A percentile compares a stretch with the other conserved stretches of the same genome.
Evolutionary conservation across 2,329 filamentous ascomycete genomes (phyloP).

Genomic region (Cordyceps javanica): DNA sequence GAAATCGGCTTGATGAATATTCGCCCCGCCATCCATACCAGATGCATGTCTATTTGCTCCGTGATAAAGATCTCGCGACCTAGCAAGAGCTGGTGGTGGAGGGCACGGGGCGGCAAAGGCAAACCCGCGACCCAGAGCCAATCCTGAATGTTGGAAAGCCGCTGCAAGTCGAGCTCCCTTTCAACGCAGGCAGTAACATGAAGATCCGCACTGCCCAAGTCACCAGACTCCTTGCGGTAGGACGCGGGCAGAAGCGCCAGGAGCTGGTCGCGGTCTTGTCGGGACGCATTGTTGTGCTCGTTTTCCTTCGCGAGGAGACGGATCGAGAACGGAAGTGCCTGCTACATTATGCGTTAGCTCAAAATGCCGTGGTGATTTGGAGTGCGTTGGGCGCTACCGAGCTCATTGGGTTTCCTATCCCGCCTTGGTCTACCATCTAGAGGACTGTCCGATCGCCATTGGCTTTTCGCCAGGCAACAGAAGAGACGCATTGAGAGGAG

Average conservation of each 20-base stretch:
- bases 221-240: conserved; percentile 13
- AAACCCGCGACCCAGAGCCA: conserved; percentile 7
- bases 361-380: neutral
- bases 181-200: conserved; percentile 5
- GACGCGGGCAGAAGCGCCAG: conserved; percentile 33
- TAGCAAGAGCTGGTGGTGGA: conserved; percentile 21
- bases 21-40: neutral
- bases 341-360: neutral
- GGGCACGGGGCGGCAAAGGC: conserved; percentile 20
- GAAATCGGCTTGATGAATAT: neutral
- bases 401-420: neutral
- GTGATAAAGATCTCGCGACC: neutral
- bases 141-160: conserved; percentile 18
- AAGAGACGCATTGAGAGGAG: neutral
- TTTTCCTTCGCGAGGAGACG: neutral
- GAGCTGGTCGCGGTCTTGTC: neutral
- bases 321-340: neutral
- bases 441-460: neutral
- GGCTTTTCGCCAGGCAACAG: neutral
- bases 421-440: neutral
- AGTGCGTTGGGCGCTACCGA: neutral
- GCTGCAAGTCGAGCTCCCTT: conserved; percentile 14
- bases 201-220: conserved; percentile 5
- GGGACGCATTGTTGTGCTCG: neutral
- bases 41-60: neutral